Evolutionary conservation across 805 yeast species (phyloP).

Genomic region (Ogataea angusta): DNA sequence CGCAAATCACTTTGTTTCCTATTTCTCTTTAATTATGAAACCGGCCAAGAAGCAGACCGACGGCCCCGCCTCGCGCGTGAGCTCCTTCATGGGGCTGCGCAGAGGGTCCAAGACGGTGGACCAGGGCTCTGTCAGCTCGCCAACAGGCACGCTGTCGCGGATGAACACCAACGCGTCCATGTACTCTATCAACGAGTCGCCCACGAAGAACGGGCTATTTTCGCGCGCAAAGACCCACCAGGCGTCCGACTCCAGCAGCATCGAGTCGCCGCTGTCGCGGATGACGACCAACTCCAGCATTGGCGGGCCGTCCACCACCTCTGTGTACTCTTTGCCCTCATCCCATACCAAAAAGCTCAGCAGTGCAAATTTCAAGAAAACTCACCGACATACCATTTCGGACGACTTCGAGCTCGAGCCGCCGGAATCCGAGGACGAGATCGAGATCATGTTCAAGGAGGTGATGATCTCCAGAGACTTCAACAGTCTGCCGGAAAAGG

Average conservation of each 20-base stretch:
- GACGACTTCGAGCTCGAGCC: slow-evolving; percentile 52
- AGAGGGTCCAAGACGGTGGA: slow-evolving; percentile 15
- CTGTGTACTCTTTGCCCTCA: slow-evolving; percentile 28
- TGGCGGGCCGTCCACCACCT: slow-evolving; percentile 12
- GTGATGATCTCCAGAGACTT: slow-evolving; percentile 84
- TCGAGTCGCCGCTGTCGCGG: slow-evolving; percentile 28
- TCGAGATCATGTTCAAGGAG: slow-evolving; percentile 72
- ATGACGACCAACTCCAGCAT: slow-evolving; percentile 26
- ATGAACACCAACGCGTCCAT: slow-evolving; percentile 18
- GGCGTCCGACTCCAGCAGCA: slow-evolving; percentile 17
- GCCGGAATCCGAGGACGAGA: slow-evolving; percentile 62
- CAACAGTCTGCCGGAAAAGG: slow-evolving; percentile 56
- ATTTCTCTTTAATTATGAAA: slow-evolving; percentile 12
- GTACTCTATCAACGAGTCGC: slow-evolving; percentile 19
- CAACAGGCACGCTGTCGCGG: slow-evolving; percentile 15
- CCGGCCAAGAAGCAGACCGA: slow-evolving; percentile 16
- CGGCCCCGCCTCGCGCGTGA: slow-evolving; percentile 16
- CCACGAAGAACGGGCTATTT: slow-evolving; percentile 22
- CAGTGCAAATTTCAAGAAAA: slow-evolving; percentile 26
- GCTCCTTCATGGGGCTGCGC: slow-evolving; percentile 26
- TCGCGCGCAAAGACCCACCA: slow-evolving; percentile 17
- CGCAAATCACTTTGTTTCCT: slow-evolving; percentile 11
- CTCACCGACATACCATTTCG: slow-evolving; percentile 36
- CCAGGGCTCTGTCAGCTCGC: slow-evolving; percentile 14
- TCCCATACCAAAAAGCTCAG: slow-evolving; percentile 29